Conservation (phyloP, 805 yeast genomes). For the Starmerella tilneyi region DNA sequence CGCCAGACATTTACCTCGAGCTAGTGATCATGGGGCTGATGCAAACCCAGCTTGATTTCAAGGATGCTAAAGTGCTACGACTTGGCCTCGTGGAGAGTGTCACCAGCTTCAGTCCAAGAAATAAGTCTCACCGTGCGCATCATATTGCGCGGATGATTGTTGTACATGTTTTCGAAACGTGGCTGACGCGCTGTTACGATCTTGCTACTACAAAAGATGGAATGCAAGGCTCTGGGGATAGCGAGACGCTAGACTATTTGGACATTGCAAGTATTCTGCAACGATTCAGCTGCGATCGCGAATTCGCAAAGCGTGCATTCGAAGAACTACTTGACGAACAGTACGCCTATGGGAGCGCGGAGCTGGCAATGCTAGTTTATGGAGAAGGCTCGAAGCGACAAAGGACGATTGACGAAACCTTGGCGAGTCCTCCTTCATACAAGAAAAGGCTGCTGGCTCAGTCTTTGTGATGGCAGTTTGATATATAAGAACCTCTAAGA, state of each 20-base stretch:
- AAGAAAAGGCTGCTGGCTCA: too few species aligned
- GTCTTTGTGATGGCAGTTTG: too few species aligned
- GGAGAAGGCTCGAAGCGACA: too few species aligned
- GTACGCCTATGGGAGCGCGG: conserved; percentile 8
- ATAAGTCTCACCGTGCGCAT: background rate
- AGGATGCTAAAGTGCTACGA: conserved; percentile 13
- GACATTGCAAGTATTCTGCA: background rate
- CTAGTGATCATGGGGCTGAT: conserved; percentile 9
- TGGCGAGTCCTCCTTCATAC: too few species aligned
- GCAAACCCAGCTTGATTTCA: background rate
- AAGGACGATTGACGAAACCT: too few species aligned
- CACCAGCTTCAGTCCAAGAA: conserved; percentile 9
- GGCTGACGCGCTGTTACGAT: conserved; percentile 17
- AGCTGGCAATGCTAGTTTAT: conserved; percentile 9
- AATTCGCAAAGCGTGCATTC: background rate
- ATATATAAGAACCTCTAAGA: too few species aligned
- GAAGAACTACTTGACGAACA: conserved; percentile 7
- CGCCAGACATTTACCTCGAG: background rate
- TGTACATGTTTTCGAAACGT: conserved; percentile 11
- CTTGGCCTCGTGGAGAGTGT: conserved; percentile 8
- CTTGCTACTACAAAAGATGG: background rate
- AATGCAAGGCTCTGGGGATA: background rate
- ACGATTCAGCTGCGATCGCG: background rate
- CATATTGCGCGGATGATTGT: conserved; percentile 3
- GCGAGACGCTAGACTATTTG: conserved; percentile 10